Conservation (phyloP, 768 basidiomycete species). For the Russula sp. region DNA sequence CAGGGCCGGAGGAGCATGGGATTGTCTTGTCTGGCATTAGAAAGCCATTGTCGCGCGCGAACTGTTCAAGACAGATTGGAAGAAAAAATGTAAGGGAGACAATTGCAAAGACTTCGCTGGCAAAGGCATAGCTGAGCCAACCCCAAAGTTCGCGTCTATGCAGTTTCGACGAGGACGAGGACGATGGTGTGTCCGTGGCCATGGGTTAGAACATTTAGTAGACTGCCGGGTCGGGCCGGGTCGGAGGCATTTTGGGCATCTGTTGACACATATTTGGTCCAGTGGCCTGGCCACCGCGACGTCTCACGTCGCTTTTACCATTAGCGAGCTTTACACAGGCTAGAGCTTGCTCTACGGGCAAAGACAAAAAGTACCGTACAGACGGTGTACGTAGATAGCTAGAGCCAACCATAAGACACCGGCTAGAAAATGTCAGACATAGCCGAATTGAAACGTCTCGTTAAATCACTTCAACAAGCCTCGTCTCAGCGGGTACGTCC, state of each 20-base stretch:
- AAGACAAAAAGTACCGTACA: slow-evolving; percentile 23
- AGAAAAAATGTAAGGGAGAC: slow-evolving; percentile 79
- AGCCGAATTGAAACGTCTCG: slow-evolving; percentile 30
- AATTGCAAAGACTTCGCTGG: slow-evolving; percentile 80
- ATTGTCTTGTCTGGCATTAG: slow-evolving; percentile 61
- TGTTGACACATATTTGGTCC: slow-evolving; percentile 16
- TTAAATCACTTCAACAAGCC: slow-evolving; percentile 30
- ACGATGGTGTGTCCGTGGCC: not conserved
- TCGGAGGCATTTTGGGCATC: too few species aligned
- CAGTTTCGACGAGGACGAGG: slow-evolving; percentile 2
- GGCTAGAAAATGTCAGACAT: slow-evolving; percentile 27
- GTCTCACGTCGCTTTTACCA: not conserved
- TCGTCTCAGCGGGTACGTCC: slow-evolving; percentile 25
- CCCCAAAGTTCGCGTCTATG: slow-evolving; percentile 50
- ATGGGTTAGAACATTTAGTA: not conserved
- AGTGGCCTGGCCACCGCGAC: too few species aligned
- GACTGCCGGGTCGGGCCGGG: not conserved
- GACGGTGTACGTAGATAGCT: slow-evolving; percentile 28
- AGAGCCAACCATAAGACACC: slow-evolving; percentile 14
- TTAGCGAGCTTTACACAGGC: not conserved
- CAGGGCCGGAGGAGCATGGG: slow-evolving; percentile 46
- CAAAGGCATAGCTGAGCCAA: slow-evolving; percentile 85
- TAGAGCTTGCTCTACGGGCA: slow-evolving; percentile 13
- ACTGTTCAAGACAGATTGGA: slow-evolving; percentile 82
- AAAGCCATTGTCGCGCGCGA: slow-evolving; percentile 84